Evolutionary conservation across 352 stramenopile species (phyloP).

Genomic region (Pythium chondricola): DNA sequence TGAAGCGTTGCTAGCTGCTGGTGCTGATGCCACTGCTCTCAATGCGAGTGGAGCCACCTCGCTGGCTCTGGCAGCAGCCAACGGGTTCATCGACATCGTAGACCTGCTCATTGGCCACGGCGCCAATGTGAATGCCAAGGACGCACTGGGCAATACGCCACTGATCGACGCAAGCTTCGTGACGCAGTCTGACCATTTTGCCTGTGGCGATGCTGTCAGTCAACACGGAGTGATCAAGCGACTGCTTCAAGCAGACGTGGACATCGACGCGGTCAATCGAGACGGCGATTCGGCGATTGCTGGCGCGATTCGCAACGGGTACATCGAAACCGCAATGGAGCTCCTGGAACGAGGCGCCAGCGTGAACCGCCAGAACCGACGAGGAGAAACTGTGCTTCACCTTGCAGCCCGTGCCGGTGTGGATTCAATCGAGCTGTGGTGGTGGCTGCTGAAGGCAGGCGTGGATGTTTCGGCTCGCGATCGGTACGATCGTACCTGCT

Average conservation of each 20-base stretch:
- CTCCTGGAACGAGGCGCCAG: neutral
- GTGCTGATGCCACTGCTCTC: slow-evolving; percentile 23
- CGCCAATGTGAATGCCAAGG: slow-evolving; percentile 21
- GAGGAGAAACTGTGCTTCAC: slow-evolving; percentile 20
- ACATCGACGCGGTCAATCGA: slow-evolving; percentile 8
- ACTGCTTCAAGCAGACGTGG: slow-evolving; percentile 19
- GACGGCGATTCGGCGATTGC: slow-evolving; percentile 19
- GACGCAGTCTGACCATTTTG: slow-evolving; percentile 26
- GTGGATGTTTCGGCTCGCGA: slow-evolving; percentile 24
- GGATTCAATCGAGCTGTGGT: slow-evolving; percentile 20
- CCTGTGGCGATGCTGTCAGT: slow-evolving; percentile 23
- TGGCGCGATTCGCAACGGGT: slow-evolving; percentile 21
- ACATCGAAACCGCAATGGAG: slow-evolving; percentile 8
- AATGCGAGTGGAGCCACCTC: slow-evolving; percentile 23
- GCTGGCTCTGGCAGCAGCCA: slow-evolving; percentile 29
- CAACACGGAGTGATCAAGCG: slow-evolving; percentile 23
- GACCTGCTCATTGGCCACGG: slow-evolving; percentile 21
- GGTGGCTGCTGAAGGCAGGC: slow-evolving; percentile 18
- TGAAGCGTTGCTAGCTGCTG: slow-evolving; percentile 11
- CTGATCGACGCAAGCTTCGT: slow-evolving; percentile 33
- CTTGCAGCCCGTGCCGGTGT: slow-evolving; percentile 25
- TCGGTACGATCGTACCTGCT: slow-evolving; percentile 21
- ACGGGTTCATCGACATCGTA: slow-evolving; percentile 24
- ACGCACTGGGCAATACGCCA: slow-evolving; percentile 28
- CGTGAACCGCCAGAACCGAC: neutral